Evolutionary conservation across 257 asterid genomes (phyloP).

Genomic region (Salvia miltiorrhiza): DNA sequence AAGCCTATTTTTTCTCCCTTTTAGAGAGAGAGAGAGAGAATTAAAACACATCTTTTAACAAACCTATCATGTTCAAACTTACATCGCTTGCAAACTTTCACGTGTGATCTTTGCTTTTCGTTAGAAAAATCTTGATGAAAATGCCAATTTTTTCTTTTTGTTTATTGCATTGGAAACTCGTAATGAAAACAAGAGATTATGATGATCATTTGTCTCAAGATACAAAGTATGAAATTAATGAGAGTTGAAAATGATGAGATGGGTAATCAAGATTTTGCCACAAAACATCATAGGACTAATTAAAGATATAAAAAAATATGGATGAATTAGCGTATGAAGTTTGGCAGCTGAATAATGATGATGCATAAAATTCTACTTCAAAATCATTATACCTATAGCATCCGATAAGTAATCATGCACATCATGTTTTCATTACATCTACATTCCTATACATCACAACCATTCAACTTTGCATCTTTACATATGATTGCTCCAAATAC

Average conservation of each 20-base stretch:
- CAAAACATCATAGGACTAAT: not conserved
- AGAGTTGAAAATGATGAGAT: not conserved
- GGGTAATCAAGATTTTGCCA: not conserved
- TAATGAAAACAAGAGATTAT: slow-evolving; percentile 2
- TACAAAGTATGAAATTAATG: not conserved
- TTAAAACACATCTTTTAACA: slow-evolving; percentile 25
- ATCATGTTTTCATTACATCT: slow-evolving; percentile 15
- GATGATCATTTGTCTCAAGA: not conserved
- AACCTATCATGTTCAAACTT: slow-evolving; percentile 3
- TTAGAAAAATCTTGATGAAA: slow-evolving; percentile 1
- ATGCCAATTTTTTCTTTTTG: not conserved
- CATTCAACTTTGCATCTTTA: not conserved
- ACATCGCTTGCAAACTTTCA: slow-evolving; percentile 26
- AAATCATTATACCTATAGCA: slow-evolving; percentile 17
- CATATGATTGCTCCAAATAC: not conserved
- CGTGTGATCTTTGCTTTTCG: slow-evolving; percentile 23
- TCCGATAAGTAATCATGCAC: slow-evolving; percentile 17
- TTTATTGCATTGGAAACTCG: not conserved
- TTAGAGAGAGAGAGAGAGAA: slow-evolving; percentile 6
- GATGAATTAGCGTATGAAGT: not conserved
- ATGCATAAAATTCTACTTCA: slow-evolving; percentile 16
- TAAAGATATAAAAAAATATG: too few relatives aligned
- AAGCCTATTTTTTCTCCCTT: slow-evolving; percentile 26
- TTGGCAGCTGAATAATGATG: not conserved
- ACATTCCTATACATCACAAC: not conserved